Evolutionary conservation across 23 red algal species (phyloP).

Genomic region (Chondrus crispus): DNA sequence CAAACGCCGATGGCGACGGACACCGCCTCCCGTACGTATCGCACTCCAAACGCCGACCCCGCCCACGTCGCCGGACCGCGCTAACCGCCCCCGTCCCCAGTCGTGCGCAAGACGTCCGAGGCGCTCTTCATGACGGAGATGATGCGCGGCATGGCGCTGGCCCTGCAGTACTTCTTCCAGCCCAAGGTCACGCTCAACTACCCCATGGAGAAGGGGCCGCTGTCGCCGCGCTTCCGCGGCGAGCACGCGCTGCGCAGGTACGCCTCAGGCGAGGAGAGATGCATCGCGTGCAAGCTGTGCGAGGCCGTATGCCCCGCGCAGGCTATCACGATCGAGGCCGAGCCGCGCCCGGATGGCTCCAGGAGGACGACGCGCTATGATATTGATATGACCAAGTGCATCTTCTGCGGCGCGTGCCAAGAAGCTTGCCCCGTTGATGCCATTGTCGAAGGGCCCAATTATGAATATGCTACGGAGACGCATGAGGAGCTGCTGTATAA

Average conservation of each 20-base stretch:
- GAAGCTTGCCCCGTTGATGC: conserved; percentile 99
- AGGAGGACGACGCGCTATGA: conserved; percentile 97
- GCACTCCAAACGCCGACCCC: background rate
- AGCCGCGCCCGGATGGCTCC: conserved; percentile 97
- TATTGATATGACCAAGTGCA: conserved; percentile 99
- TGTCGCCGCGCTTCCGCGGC: conserved; percentile 96
- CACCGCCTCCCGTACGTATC: conserved; percentile 23
- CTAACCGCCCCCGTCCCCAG: background rate
- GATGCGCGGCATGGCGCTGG: conserved; percentile 72
- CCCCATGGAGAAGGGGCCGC: conserved; percentile 95
- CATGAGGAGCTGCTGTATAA: conserved; percentile 99
- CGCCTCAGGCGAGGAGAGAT: conserved; percentile 93
- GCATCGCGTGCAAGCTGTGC: conserved; percentile 99
- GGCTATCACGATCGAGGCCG: conserved; percentile 99
- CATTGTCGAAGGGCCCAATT: conserved; percentile 97
- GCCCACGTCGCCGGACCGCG: background rate
- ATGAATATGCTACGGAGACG: conserved; percentile 96
- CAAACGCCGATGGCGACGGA: background rate
- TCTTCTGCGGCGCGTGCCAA: conserved; percentile 98
- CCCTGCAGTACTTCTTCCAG: conserved; percentile 92
- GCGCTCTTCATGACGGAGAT: conserved; percentile 95
- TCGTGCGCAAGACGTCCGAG: conserved; percentile 68
- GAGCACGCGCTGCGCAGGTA: conserved; percentile 98
- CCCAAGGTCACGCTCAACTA: conserved; percentile 95
- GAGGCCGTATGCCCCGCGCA: conserved; percentile 94